phyloP scores from a whole-genome alignment of 2,329 filamentous ascomycete species.

The Fusarium nygamai region DNA sequence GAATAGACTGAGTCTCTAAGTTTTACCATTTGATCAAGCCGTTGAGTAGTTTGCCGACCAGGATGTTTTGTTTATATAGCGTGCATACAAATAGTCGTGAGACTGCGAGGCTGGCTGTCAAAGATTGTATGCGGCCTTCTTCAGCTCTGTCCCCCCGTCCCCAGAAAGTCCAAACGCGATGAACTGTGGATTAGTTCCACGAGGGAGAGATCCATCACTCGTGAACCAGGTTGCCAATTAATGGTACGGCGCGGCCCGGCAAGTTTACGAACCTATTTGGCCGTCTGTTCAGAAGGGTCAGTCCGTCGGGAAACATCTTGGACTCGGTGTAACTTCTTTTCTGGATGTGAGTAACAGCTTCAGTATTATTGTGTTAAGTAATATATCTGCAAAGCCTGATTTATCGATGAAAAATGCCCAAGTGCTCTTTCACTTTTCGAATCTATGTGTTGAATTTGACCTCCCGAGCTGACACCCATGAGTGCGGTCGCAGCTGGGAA shows the following conservation, averaged over 20 bases:
- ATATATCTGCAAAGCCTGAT: neutral
- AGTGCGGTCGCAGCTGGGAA: neutral
- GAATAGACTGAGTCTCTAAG: neutral
- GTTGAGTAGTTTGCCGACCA: neutral
- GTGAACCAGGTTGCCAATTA: neutral
- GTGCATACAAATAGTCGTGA: neutral
- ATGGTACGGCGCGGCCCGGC: neutral
- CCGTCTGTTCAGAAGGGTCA: too few species aligned
- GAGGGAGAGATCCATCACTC: neutral
- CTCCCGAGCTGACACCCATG: neutral
- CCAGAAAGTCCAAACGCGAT: neutral
- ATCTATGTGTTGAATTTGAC: neutral
- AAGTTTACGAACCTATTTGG: neutral
- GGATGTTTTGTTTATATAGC: neutral
- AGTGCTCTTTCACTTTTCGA: neutral
- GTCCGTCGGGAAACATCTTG: neutral
- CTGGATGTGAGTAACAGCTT: neutral
- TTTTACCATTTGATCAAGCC: neutral
- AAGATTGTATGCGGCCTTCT: neutral
- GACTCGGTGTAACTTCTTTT: neutral
- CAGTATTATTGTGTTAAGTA: neutral
- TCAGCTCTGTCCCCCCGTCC: neutral
- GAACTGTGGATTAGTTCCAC: neutral
- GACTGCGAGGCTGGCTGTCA: neutral
- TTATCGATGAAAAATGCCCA: neutral